Conservation (phyloP, 2,329 filamentous ascomycete genomes). For the Ilyonectria robusta region DNA sequence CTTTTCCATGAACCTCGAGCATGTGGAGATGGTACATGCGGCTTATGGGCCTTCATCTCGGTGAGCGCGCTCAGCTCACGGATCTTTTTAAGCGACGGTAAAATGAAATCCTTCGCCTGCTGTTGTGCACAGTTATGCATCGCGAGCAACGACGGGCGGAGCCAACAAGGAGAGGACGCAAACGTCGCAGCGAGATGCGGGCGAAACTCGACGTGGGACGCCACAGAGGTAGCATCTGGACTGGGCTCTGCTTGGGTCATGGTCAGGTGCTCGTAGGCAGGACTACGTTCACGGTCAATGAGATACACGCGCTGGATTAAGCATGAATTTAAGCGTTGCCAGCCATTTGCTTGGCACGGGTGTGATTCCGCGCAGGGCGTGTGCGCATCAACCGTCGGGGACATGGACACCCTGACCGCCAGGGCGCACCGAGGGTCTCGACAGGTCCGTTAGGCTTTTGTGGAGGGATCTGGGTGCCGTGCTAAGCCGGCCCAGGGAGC, state of each 20-base stretch:
- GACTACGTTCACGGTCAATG: slow-evolving; percentile 26
- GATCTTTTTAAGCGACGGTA: background rate
- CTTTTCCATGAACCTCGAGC: slow-evolving; percentile 13
- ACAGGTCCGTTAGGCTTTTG: slow-evolving; percentile 13
- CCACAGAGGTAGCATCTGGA: slow-evolving; percentile 37
- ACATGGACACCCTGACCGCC: background rate
- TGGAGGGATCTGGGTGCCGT: slow-evolving; percentile 18
- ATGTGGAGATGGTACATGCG: slow-evolving; percentile 11
- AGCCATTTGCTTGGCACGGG: slow-evolving; percentile 60
- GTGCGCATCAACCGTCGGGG: slow-evolving; percentile 30
- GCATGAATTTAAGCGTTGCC: slow-evolving; percentile 67
- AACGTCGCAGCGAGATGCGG: slow-evolving; percentile 3
- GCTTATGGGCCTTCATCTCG: slow-evolving; percentile 18
- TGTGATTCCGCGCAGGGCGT: slow-evolving; percentile 44
- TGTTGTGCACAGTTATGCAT: background rate
- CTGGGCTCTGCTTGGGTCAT: slow-evolving; percentile 17
- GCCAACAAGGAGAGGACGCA: slow-evolving; percentile 4
- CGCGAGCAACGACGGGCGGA: background rate
- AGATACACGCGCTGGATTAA: slow-evolving; percentile 56
- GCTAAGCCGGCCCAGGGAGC: slow-evolving; percentile 28
- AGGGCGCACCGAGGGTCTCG: slow-evolving; percentile 9
- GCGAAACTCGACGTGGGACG: slow-evolving; percentile 28
- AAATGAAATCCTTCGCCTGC: background rate
- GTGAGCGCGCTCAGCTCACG: background rate
- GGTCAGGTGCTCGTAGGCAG: slow-evolving; percentile 36